Evolutionary conservation across 2,329 filamentous ascomycete species (phyloP).

Genomic region (Paracamarosporium sp.): DNA sequence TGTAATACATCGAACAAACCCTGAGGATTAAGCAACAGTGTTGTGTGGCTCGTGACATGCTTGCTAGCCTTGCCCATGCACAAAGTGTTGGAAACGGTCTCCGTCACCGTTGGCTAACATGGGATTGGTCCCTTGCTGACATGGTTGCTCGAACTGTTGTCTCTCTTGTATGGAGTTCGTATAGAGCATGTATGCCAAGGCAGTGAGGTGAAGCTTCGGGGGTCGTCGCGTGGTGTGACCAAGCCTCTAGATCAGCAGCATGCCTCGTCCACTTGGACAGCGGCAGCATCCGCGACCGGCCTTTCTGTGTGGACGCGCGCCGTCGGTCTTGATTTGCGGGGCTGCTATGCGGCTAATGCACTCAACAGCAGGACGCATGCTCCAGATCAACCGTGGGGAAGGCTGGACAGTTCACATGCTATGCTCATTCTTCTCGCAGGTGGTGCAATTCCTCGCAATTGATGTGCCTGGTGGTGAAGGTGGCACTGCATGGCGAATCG

Average conservation of each 20-base stretch:
- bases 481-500: not conserved
- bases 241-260: not conserved
- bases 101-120: too few species aligned
- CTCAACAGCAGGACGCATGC: constrained; percentile 6
- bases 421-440: not conserved
- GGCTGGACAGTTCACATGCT: constrained; percentile 14
- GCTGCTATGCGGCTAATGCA: constrained; percentile 17
- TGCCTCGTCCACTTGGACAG: not conserved
- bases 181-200: too few species aligned
- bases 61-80: too few species aligned
- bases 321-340: constrained; percentile 10
- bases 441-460: constrained; percentile 5
- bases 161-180: too few species aligned
- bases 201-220: not conserved
- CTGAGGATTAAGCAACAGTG: too few species aligned
- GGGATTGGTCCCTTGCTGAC: too few species aligned
- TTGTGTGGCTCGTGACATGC: too few species aligned
- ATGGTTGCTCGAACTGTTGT: too few species aligned
- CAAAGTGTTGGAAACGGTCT: too few species aligned
- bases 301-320: constrained; percentile 5
- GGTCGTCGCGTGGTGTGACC: not conserved
- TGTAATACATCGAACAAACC: too few species aligned
- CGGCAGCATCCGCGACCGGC: constrained; percentile 3
- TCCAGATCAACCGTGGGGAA: constrained; percentile 1
- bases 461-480: not conserved